These are phyloP conservation scores for Rhizophagus sp. DNA, from an alignment of 192 early-diverging fungal species.

Conservation along the genomic window DNA sequence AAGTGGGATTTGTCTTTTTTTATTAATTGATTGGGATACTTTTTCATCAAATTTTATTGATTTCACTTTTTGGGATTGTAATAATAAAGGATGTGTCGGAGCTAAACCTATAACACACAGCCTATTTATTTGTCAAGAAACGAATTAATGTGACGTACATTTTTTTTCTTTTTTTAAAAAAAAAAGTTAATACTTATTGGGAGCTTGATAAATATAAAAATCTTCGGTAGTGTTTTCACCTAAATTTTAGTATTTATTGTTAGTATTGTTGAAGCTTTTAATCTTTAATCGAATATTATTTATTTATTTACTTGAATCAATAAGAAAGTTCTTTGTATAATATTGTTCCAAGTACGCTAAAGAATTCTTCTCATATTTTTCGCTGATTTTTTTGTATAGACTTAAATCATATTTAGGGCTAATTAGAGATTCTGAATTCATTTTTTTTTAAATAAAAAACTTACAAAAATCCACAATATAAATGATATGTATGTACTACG, in stretches of 20 bases:
- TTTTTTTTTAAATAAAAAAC: not conserved
- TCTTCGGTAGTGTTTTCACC: conserved; percentile 23
- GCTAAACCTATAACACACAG: conserved; percentile 32
- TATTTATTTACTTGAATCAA: conserved; percentile 9
- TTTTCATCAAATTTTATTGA: conserved; percentile 7
- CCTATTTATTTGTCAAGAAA: not conserved
- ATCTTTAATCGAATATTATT: not conserved
- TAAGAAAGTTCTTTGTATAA: conserved; percentile 27
- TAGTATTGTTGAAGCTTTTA: not conserved
- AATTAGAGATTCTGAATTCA: not conserved
- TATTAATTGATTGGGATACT: not conserved
- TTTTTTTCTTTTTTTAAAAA: too few species aligned
- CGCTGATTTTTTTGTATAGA: not conserved
- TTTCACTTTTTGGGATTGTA: not conserved
- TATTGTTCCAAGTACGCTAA: conserved; percentile 28
- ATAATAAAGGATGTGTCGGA: conserved; percentile 20
- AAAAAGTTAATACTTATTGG: conserved; percentile 22
- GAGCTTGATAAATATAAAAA: conserved; percentile 31
- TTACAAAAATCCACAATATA: too few species aligned
- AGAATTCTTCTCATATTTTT: conserved; percentile 17
- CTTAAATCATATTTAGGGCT: conserved; percentile 7
- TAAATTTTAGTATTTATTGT: not conserved
- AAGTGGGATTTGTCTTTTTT: conserved; percentile 4
- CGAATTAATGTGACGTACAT: too few species aligned
- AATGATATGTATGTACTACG: too few species aligned